Evolutionary conservation across 306 rosid species (phyloP).

Genomic region (Pueraria montana): DNA sequence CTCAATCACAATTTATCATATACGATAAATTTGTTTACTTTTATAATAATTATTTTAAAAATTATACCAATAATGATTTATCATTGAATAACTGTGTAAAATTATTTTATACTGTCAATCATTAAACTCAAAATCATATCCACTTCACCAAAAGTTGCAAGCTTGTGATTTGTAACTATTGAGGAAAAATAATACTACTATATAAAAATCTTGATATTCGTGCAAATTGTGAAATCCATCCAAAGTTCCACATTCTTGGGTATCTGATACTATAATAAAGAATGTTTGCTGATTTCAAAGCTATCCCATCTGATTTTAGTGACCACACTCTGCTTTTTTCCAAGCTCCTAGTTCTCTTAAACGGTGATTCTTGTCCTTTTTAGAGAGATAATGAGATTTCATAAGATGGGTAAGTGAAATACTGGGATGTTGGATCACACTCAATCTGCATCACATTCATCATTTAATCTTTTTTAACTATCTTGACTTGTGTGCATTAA

Average conservation of each 20-base stretch:
- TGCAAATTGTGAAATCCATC: conserved; percentile 41
- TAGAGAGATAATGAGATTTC: conserved; percentile 38
- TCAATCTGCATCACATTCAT: conserved; percentile 45
- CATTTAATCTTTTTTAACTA: conserved; percentile 21
- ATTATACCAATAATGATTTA: too few relatives aligned
- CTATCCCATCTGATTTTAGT: conserved; percentile 52
- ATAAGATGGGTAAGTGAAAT: conserved; percentile 47
- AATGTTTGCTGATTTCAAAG: conserved; percentile 60
- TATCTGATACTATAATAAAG: conserved; percentile 46
- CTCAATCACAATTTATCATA: too few relatives aligned
- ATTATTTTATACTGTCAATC: too few relatives aligned
- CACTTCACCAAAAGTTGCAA: conserved; percentile 39
- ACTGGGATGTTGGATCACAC: conserved; percentile 47
- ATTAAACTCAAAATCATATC: too few relatives aligned
- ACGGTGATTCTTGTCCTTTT: conserved; percentile 55
- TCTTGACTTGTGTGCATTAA: conserved; percentile 41
- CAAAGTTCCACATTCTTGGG: conserved; percentile 46
- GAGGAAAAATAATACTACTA: background rate
- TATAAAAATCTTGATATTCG: conserved; percentile 33
- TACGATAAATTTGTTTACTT: too few relatives aligned
- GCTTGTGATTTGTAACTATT: conserved; percentile 41
- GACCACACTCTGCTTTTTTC: conserved; percentile 41
- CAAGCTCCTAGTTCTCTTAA: conserved; percentile 49
- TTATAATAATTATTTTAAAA: too few relatives aligned
- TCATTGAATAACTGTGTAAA: too few relatives aligned